Conservation (phyloP, 2,329 filamentous ascomycete species). For the Hypoxylon sp. region DNA sequence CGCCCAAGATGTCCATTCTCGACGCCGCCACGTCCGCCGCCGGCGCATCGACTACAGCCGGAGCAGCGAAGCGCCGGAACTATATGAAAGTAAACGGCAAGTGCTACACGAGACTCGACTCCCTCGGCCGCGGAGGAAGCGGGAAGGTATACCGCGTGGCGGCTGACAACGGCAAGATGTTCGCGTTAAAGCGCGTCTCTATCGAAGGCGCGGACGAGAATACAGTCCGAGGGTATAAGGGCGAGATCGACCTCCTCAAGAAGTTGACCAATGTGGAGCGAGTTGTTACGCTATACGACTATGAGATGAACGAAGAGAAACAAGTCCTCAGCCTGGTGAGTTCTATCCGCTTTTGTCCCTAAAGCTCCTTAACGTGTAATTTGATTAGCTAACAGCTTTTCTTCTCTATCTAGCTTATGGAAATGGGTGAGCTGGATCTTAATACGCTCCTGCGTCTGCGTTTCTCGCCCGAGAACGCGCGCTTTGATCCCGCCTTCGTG, state of each 20-base stretch:
- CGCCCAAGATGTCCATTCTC: constrained; percentile 97
- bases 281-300: constrained; percentile 92
- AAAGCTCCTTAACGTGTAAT: not conserved
- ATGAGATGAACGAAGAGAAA: constrained; percentile 93
- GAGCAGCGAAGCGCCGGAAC: constrained; percentile 81
- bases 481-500: constrained; percentile 89
- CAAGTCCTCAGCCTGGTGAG: constrained; percentile 86
- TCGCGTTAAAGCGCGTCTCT: constrained; percentile 93
- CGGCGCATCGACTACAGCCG: constrained; percentile 82
- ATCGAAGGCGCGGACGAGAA: constrained; percentile 89
- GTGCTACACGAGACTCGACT: constrained; percentile 89
- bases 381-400: constrained; percentile 37
- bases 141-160: constrained; percentile 97
- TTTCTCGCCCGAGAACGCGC: constrained; percentile 78
- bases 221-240: constrained; percentile 89
- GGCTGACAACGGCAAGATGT: constrained; percentile 96
- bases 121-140: constrained; percentile 91
- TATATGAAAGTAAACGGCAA: constrained; percentile 92
- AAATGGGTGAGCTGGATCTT: constrained; percentile 94
- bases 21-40: constrained; percentile 89
- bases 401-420: constrained; percentile 79
- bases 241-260: constrained; percentile 91
- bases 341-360: constrained; percentile 42
- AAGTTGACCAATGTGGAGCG: constrained; percentile 88
- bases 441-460: constrained; percentile 85